phyloP scores from a whole-genome alignment of 345 rosid species.

The Acer campestre region DNA sequence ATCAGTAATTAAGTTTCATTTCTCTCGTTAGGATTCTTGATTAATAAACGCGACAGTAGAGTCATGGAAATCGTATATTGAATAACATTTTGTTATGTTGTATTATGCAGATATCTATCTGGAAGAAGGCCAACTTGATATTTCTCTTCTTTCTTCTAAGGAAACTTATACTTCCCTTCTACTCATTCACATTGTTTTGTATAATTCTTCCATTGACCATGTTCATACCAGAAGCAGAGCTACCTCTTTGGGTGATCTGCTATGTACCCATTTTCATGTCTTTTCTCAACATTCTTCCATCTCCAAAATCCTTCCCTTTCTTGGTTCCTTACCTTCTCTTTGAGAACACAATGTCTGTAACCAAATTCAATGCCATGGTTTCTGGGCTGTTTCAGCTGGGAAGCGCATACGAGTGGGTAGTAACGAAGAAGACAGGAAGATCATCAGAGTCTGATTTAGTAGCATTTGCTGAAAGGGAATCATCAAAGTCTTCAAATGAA shows the following conservation, averaged over 20 bases:
- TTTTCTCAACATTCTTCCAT: constrained; percentile 72
- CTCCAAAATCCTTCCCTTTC: constrained; percentile 91
- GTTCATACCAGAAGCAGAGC: constrained; percentile 89
- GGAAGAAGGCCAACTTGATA: constrained; percentile 80
- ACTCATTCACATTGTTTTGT: constrained; percentile 92
- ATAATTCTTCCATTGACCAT: constrained; percentile 88
- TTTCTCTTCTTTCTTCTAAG: constrained; percentile 85
- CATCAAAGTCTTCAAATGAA: neutral
- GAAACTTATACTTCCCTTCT: constrained; percentile 86
- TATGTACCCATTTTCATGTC: constrained; percentile 85
- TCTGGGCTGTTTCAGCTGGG: constrained; percentile 92
- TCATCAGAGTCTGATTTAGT: constrained; percentile 79
- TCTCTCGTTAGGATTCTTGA: too few relatives aligned
- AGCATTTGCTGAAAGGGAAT: constrained; percentile 68
- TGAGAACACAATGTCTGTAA: constrained; percentile 92
- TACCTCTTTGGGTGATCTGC: constrained; percentile 87
- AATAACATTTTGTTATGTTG: too few relatives aligned
- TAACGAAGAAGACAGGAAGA: constrained; percentile 86
- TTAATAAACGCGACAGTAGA: too few relatives aligned
- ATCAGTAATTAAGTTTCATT: too few relatives aligned
- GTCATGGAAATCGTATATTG: too few relatives aligned
- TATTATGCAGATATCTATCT: constrained; percentile 54
- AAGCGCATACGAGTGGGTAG: constrained; percentile 89
- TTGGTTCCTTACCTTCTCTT: constrained; percentile 82
- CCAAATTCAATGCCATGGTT: constrained; percentile 93